Base-by-base conservation (phyloP, 148 eudicot species). In the Persicaria maculosa region DNA sequence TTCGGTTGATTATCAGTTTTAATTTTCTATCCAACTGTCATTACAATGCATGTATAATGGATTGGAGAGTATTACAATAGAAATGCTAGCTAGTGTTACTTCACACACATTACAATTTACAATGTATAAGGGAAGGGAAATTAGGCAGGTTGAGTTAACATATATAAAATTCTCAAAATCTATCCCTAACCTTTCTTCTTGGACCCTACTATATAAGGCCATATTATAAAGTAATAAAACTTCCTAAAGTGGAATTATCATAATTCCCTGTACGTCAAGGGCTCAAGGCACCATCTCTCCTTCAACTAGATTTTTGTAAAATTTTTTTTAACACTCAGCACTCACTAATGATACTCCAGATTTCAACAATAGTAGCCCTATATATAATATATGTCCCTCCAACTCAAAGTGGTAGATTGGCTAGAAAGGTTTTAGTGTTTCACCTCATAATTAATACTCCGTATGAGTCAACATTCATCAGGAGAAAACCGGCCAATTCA, bases 171-270 rank as follows among this genome's bases (percentile, higher is more conserved):
- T 68, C n/a, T 44, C 20, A 11, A 53, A 70, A 59, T 59, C 65
- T 46, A 46, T 44, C 53, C 50, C 52, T 45, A 70, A 70, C 72
- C 50, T 70, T 46, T 70, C 48, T 70, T n/a, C 25, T 70, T 46
- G 72, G 48, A 17, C 53, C 72, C 72, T 70, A 9, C 52, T 44
- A 70, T 69, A 69, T 45, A 44, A 8, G 48, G 72, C 9, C 72
- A 69, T 59, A 54, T 9, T 20, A 36, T 59, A 59, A 4, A n/a
- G 17, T 20, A 57, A 14, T 16, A 16, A 16, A 25, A 69, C 72
- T 69, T 7, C 72, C 53, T 19, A 69, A 7, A 69, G 46, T 45
- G 72, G 72, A 69, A 69, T 69, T 44, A 69, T 50, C 52, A 69
- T 69, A 69, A 45, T 69, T n/a, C 43, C 36, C 20, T n/a, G 40